Conservation (phyloP, 352 stramenopile genomes). For the Hyaloperonospora brassicae region DNA sequence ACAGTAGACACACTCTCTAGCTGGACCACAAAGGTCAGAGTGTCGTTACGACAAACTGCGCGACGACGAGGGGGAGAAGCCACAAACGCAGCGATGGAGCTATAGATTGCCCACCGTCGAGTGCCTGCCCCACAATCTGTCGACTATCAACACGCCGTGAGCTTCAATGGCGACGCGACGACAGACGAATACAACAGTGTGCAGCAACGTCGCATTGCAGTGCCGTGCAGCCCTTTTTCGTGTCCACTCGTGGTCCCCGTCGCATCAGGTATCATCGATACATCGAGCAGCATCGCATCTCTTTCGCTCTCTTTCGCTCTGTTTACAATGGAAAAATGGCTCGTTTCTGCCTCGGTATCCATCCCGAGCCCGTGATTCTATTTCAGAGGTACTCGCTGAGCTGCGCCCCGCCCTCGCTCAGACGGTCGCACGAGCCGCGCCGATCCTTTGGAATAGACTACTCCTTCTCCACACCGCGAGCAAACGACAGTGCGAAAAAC, state of each 20-base stretch:
- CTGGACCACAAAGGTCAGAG: too few species aligned
- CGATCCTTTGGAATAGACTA: constrained; percentile 7
- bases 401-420: too few species aligned
- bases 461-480: constrained; percentile 7
- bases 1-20: too few species aligned
- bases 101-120: too few species aligned
- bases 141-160: not conserved
- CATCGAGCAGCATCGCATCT: constrained; percentile 8
- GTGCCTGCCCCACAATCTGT: too few species aligned
- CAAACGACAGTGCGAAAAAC: constrained; percentile 1
- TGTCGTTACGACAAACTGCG: too few species aligned
- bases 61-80: too few species aligned
- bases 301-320: constrained; percentile 7
- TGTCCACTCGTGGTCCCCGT: not conserved
- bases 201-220: too few species aligned
- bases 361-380: constrained; percentile 10
- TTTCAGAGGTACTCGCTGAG: not conserved
- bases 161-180: constrained; percentile 17
- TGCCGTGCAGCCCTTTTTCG: too few species aligned
- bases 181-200: not conserved
- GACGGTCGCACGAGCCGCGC: too few species aligned
- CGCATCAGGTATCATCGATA: constrained; percentile 8
- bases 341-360: constrained; percentile 6
- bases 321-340: constrained; percentile 1
- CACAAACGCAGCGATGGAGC: too few species aligned